Evolutionary conservation across 371 early-diverging fungal genomes (phyloP).

Genomic region (Zopfochytrium polystomum): DNA sequence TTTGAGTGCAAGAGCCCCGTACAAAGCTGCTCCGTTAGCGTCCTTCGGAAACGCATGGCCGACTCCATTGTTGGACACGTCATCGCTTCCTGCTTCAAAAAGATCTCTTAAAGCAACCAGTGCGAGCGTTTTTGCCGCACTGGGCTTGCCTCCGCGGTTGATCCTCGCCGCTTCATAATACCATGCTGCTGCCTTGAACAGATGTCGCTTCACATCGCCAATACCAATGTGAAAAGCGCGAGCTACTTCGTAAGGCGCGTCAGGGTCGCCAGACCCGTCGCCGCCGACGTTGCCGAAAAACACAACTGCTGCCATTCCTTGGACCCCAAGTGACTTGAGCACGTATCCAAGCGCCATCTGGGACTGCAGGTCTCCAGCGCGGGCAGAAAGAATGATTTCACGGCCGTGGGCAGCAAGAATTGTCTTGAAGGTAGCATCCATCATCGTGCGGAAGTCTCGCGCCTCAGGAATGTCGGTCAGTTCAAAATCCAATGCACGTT

Average conservation of each 20-base stretch:
- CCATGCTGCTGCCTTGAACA: too few species aligned
- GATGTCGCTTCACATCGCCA: too few species aligned
- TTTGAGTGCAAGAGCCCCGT: not conserved
- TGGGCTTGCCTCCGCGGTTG: too few species aligned
- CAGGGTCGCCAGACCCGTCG: not conserved
- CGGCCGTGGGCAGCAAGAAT: not conserved
- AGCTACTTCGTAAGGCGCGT: slow-evolving; percentile 15
- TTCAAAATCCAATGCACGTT: not conserved
- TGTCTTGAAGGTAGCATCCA: not conserved
- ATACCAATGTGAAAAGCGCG: too few species aligned
- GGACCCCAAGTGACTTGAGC: slow-evolving; percentile 6
- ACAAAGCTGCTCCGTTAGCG: not conserved
- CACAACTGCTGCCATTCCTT: slow-evolving; percentile 7
- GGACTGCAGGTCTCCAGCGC: slow-evolving; percentile 6
- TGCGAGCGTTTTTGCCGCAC: too few species aligned
- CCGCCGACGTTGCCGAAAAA: slow-evolving; percentile 12
- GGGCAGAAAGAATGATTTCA: not conserved
- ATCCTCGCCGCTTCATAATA: too few species aligned
- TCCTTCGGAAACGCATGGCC: not conserved
- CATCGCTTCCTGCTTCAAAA: slow-evolving; percentile 1
- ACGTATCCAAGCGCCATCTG: slow-evolving; percentile 10
- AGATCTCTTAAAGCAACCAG: too few species aligned
- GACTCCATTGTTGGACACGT: not conserved
- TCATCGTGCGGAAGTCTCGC: not conserved
- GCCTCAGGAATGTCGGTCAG: not conserved